phyloP scores from a whole-genome alignment of 495 filamentous ascomycete species.

The Staphylotrichum longicolle region DNA sequence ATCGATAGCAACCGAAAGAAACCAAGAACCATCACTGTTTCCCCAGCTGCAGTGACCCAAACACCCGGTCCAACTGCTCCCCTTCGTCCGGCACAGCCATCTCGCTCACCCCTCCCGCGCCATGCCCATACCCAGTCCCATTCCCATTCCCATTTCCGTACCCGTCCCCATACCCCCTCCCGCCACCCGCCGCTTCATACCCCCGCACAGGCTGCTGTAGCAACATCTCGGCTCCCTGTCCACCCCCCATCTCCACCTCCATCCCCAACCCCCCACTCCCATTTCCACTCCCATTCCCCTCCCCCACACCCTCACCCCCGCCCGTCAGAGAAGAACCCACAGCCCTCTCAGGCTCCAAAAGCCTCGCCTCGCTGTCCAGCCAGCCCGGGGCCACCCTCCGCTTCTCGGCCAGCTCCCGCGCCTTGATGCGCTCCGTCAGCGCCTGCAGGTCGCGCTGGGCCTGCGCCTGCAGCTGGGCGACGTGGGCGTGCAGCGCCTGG shows the following conservation, averaged over 20 bases:
- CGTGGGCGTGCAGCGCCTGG: slow-evolving; percentile 68
- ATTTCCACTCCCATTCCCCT: slow-evolving; percentile 20
- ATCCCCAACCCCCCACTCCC: slow-evolving; percentile 1
- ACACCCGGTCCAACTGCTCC: slow-evolving; percentile 83
- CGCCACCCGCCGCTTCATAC: neutral
- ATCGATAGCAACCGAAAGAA: too few relatives aligned
- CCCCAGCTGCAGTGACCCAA: slow-evolving; percentile 62
- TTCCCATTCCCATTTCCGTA: neutral
- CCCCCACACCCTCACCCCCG: slow-evolving; percentile 10
- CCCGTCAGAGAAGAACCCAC: slow-evolving; percentile 8
- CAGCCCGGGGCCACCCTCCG: slow-evolving; percentile 87
- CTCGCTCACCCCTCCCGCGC: slow-evolving; percentile 43
- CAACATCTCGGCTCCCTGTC: slow-evolving; percentile 25
- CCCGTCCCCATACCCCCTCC: neutral
- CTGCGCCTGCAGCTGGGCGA: slow-evolving; percentile 60
- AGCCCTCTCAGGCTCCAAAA: slow-evolving; percentile 70
- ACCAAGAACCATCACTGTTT: slow-evolving; percentile 6
- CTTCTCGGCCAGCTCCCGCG: slow-evolving; percentile 88
- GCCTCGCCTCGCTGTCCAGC: slow-evolving; percentile 82
- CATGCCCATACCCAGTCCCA: slow-evolving; percentile 21
- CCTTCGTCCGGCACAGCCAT: slow-evolving; percentile 58
- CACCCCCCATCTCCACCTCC: slow-evolving; percentile 37
- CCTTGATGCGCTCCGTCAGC: slow-evolving; percentile 68
- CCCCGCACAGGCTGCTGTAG: slow-evolving; percentile 14
- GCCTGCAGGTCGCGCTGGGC: slow-evolving; percentile 62